Percentiles rank a stretch among this genome's conserved stretches.
Conservation (phyloP, 345 rosid genomes). For the Euphorbia lathyris region DNA sequence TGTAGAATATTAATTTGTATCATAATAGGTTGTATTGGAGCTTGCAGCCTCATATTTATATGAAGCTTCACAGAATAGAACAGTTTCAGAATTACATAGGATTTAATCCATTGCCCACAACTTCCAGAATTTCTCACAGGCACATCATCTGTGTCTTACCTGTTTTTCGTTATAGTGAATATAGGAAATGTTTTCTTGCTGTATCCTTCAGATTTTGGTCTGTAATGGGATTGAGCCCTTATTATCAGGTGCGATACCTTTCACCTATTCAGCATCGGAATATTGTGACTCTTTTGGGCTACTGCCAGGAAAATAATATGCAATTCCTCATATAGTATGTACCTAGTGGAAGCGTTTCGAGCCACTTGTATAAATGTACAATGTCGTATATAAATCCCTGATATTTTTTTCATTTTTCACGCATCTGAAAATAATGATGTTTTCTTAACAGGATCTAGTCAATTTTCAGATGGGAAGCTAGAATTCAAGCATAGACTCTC, state of each 20-base stretch:
- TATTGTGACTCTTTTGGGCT: constrained; percentile 85
- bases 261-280: constrained; percentile 82
- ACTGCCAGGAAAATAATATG: constrained; percentile 74
- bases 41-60: background rate
- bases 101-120: background rate
- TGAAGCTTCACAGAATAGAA: constrained; percentile 6
- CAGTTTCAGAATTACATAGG: background rate
- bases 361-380: constrained; percentile 63
- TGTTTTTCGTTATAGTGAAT: background rate
- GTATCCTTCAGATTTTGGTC: constrained; percentile 15
- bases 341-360: constrained; percentile 96
- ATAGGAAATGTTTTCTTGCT: background rate
- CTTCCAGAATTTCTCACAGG: constrained; percentile 4
- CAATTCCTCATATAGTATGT: constrained; percentile 83
- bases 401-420: background rate
- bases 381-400: background rate
- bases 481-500: constrained; percentile 93
- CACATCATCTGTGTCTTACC: background rate
- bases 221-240: constrained; percentile 17
- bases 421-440: background rate
- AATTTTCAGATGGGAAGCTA: constrained; percentile 64
- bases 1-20: background rate
- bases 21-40: background rate
- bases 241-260: constrained; percentile 70
- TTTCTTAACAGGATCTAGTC: constrained; percentile 54